phyloP scores from a whole-genome alignment of 2,329 filamentous ascomycete species.

The Pseudogymnoascus sp. region DNA sequence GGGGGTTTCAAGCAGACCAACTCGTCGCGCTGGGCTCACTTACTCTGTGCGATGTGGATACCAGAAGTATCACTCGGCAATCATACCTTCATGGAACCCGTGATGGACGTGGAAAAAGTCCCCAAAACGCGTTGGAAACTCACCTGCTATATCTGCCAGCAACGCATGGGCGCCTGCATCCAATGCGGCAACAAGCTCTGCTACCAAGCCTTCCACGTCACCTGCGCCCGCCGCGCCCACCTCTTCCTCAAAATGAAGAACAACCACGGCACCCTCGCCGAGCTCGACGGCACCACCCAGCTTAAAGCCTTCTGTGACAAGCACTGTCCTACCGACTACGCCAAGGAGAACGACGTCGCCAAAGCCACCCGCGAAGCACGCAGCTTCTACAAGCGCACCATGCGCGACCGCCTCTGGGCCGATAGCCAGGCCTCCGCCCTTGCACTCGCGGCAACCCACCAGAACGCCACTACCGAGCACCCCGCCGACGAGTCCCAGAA shows the following conservation, averaged over 20 bases:
- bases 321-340: conserved; percentile 85
- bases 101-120: conserved; percentile 96
- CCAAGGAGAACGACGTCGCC: conserved; percentile 75
- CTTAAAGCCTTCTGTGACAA: conserved; percentile 95
- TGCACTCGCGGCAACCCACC: conserved; percentile 66
- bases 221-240: conserved; percentile 79
- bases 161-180: conserved; percentile 96
- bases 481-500: conserved; percentile 75
- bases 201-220: conserved; percentile 95
- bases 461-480: conserved; percentile 56
- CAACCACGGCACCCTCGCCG: conserved; percentile 66
- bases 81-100: conserved; percentile 94
- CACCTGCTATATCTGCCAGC: conserved; percentile 91
- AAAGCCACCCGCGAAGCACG: conserved; percentile 74
- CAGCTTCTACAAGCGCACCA: conserved; percentile 79
- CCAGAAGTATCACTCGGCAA: conserved; percentile 94
- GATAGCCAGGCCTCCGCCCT: conserved; percentile 80
- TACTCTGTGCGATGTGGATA: conserved; percentile 97
- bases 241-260: conserved; percentile 97
- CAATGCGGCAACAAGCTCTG: conserved; percentile 97
- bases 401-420: conserved; percentile 86
- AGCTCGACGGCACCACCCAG: conserved; percentile 70
- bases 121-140: conserved; percentile 91
- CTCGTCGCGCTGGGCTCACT: conserved; percentile 90
- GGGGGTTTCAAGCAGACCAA: conserved; percentile 98